phyloP scores from a whole-genome alignment of 345 rosid species.

The Gossypium sturtianum region DNA sequence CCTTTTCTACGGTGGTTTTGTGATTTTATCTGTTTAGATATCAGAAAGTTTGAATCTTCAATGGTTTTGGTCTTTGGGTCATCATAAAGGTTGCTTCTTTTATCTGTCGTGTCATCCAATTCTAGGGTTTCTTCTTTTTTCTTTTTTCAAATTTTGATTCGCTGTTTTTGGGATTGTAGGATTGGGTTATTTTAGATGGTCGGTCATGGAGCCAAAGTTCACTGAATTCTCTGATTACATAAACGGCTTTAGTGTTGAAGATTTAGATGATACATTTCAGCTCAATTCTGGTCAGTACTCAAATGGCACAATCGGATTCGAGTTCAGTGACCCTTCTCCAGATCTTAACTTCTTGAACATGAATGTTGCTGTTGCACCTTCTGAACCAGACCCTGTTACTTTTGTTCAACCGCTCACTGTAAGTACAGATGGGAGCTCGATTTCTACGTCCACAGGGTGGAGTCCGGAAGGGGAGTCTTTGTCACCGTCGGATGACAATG shows the following conservation, averaged over 20 bases:
- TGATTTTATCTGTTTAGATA: neutral
- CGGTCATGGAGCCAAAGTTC: constrained; percentile 16
- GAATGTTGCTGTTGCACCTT: constrained; percentile 16
- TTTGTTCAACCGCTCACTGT: constrained; percentile 13
- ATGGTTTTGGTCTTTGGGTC: neutral
- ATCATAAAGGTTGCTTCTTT: neutral
- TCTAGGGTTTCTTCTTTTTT: neutral
- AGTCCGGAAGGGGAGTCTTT: constrained; percentile 32
- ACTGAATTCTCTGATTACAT: constrained; percentile 19
- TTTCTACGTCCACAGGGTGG: constrained; percentile 28
- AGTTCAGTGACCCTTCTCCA: constrained; percentile 27
- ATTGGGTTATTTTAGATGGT: neutral
- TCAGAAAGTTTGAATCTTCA: constrained; percentile 5
- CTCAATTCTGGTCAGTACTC: neutral
- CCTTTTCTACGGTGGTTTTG: neutral
- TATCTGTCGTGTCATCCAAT: neutral
- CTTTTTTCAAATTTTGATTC: neutral
- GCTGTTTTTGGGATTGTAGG: neutral
- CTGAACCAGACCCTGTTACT: constrained; percentile 20
- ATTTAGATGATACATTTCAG: constrained; percentile 20
- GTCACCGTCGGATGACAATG: constrained; percentile 43
- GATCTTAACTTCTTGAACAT: constrained; percentile 21
- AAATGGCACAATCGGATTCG: constrained; percentile 23
- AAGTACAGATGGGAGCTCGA: constrained; percentile 29
- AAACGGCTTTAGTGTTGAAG: constrained; percentile 22